phyloP scores from a whole-genome alignment of 1,139 yeast genomes.

The Entelexis paramagnoliae region DNA sequence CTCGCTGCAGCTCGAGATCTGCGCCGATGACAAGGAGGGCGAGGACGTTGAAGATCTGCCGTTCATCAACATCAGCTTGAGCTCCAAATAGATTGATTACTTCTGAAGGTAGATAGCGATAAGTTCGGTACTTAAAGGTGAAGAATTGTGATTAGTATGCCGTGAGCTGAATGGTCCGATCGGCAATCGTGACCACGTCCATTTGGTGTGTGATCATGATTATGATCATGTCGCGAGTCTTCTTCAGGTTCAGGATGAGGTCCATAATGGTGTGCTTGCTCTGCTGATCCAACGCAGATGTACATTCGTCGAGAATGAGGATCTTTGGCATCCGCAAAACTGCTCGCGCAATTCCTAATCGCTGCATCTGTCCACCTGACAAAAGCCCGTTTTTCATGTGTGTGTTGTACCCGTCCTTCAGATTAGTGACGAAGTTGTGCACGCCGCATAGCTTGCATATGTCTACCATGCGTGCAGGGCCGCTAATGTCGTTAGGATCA shows the following conservation, averaged over 20 bases:
- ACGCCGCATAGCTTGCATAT: constrained; percentile 30
- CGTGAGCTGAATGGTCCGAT: constrained; percentile 25
- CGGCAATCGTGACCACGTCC: constrained; percentile 49
- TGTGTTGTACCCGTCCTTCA: constrained; percentile 38
- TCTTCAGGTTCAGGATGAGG: constrained; percentile 43
- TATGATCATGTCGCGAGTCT: constrained; percentile 50
- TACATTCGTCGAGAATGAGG: constrained; percentile 61
- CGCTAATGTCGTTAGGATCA: constrained; percentile 31
- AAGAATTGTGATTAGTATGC: no score
- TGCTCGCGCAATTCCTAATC: constrained; percentile 79
- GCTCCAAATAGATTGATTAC: not conserved
- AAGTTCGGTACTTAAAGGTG: not conserved
- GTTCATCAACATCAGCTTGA: constrained; percentile 14
- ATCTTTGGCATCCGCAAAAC: constrained; percentile 49
- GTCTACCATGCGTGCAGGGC: constrained; percentile 26
- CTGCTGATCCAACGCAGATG: constrained; percentile 58
- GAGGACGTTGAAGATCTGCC: constrained; percentile 68
- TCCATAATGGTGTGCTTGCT: constrained; percentile 37
- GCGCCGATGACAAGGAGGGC: constrained; percentile 84
- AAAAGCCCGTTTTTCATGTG: constrained; percentile 35
- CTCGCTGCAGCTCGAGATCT: constrained; percentile 74
- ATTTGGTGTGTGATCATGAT: constrained; percentile 81
- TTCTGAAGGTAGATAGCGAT: no score
- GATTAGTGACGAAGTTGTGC: constrained; percentile 29
- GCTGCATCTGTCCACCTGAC: constrained; percentile 81